Conservation (phyloP, 2,329 filamentous ascomycete species). For the Metarhizium brunneum region DNA sequence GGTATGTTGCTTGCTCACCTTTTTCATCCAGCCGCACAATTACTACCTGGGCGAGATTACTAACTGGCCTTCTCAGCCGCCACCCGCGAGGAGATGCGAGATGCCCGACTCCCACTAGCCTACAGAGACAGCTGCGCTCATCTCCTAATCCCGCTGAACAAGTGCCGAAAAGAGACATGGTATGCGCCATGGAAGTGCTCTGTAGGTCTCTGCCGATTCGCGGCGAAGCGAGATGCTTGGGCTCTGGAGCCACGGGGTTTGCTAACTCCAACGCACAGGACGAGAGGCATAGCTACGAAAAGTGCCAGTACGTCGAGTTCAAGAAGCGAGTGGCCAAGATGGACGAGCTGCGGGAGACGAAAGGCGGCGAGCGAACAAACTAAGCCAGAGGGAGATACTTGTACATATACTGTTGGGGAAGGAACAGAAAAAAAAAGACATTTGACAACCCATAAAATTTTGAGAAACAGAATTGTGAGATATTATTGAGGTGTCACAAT, state of each 20-base stretch:
- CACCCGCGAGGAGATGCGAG: slow-evolving; percentile 87
- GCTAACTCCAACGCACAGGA: slow-evolving; percentile 43
- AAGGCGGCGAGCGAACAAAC: slow-evolving; percentile 79
- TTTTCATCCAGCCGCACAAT: background rate
- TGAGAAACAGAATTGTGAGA: background rate
- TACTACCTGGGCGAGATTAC: background rate
- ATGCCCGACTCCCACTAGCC: slow-evolving; percentile 74
- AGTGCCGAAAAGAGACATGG: slow-evolving; percentile 83
- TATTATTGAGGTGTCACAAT: background rate
- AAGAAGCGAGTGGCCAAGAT: slow-evolving; percentile 98
- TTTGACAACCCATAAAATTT: background rate
- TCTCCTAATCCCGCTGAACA: slow-evolving; percentile 90
- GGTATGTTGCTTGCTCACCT: slow-evolving; percentile 20
- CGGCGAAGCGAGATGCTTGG: background rate
- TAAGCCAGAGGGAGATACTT: slow-evolving; percentile 27
- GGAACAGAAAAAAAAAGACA: background rate
- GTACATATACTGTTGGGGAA: slow-evolving; percentile 5
- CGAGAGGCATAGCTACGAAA: slow-evolving; percentile 96
- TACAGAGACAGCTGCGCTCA: slow-evolving; percentile 96
- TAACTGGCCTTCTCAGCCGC: slow-evolving; percentile 43
- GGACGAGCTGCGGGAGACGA: slow-evolving; percentile 85
- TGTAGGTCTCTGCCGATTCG: slow-evolving; percentile 44
- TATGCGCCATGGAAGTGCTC: slow-evolving; percentile 97
- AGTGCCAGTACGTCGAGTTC: slow-evolving; percentile 98
- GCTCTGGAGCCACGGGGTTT: background rate